Evolutionary conservation across 2,329 filamentous ascomycete genomes (phyloP), one percentile per base, ranked within the genome.

Genomic region (Hypocrella siamensis): DNA sequence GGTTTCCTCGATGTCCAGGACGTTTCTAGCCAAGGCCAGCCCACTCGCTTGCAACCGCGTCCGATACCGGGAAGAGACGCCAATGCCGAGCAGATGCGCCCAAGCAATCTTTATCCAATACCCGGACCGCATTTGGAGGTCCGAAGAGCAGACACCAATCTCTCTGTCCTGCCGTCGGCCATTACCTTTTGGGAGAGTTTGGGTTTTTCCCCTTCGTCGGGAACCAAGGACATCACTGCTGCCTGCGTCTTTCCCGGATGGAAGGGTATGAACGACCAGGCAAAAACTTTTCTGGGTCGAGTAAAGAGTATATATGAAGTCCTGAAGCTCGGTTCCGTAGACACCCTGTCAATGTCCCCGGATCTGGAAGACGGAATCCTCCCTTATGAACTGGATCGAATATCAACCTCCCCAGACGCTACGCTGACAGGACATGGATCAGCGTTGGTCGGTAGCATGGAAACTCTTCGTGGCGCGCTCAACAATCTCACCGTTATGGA

Each of bases 161-260:
- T 85, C 34, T 82, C 84, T 9, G 61, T 92, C 25, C 60, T 88
- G 16, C 79, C 83, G 2, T 70, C 81, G 1, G 78, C 80, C 0
- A 58, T 88, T 15, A 58, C 67, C 1, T 93, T 90, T 46, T 92
- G 83, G 84, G 82, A 90, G 46, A 75, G 76, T 29, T 58, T 92
- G 14, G 79, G 81, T 0, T 62, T 93, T 2, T 72, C 72, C 2
- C 83, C 83, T 4, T 70, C 71, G 7, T 71, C 71, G 36, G 79
- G 80, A 1, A 46, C 61, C 6, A 92, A 92, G 49, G 71, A 88
- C 38, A 58, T 90, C 19, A 64, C 67, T 22, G 68, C 75, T 0
- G 67, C 82, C 30, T 83, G 79, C 46, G 59, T 90, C 2, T 79
- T 77, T 39, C 81, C 82, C 0, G 60, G 67, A 31, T 70, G 70